Base-by-base conservation (phyloP, 352 stramenopile genomes). In the Pythium periplocum region DNA sequence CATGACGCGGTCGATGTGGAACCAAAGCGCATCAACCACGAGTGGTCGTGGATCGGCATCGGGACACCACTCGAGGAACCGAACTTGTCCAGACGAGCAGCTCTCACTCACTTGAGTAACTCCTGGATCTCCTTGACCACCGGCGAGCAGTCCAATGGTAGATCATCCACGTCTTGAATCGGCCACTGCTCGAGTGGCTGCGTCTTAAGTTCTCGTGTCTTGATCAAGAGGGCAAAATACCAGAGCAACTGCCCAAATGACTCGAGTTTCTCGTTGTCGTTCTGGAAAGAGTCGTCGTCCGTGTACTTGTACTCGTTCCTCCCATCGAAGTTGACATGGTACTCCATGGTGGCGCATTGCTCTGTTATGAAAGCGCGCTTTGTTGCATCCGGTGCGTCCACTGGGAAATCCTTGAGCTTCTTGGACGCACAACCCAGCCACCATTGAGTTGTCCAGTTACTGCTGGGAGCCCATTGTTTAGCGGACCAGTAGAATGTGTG, bases 401-500 rank as follows among this genome's bases (percentile, higher is more conserved):
- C 4, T 11, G 47, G 49, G 17, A 61, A 51, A 6, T 53, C 34
- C 3, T 31, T 12, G 6, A 69, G 58, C 4, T 48, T 36, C 4
- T 51, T 6, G 2, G 59, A 37, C 30, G 63, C 48, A 0, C 11
- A 33, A 11, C 56, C 53, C 7, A 56, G 50, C 3, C 66, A 51
- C 0, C n/a, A 31, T 52, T 57, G 69, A 5, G 4, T 38, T 7
- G 53, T 34, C 53, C 51, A 59, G 2, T 51, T 40, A 26, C 17
- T 26, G 17, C 17, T 26, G 17, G 17, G 17, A 26, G 17, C 17
- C 17, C 17, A 26, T 26, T 26, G 17, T 33, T 40, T 8, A 6
- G 68, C 57, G 5, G 62, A 64, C 45, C 62, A 58, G 3, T 61
- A 30, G 31, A 75, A 62, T 2, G 59, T 62, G 8, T 64, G 43